phyloP scores from a whole-genome alignment of 2,329 filamentous ascomycete species.

The Apiospora aurea region DNA sequence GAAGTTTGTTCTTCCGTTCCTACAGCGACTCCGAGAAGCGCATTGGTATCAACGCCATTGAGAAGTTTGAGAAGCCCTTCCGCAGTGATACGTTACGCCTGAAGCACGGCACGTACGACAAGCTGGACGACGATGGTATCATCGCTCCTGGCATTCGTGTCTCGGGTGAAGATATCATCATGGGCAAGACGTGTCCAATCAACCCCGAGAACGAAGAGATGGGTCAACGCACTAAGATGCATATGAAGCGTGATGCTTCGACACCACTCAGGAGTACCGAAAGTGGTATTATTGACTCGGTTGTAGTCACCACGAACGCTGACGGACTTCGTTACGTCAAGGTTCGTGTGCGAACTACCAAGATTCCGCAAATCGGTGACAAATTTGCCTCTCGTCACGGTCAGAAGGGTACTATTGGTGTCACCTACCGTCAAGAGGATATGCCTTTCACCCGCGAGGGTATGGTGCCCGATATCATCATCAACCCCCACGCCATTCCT shows the following conservation, averaged over 20 bases:
- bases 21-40: conserved; percentile 98
- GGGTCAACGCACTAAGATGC: conserved; percentile 86
- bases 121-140: conserved; percentile 95
- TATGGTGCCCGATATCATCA: conserved; percentile 93
- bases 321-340: conserved; percentile 97
- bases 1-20: conserved; percentile 96
- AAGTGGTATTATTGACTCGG: conserved; percentile 94
- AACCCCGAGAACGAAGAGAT: conserved; percentile 92
- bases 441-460: conserved; percentile 98
- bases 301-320: conserved; percentile 91
- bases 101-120: conserved; percentile 96
- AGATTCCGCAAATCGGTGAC: conserved; percentile 97
- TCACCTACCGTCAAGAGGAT: conserved; percentile 96
- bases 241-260: conserved; percentile 94
- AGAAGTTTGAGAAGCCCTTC: conserved; percentile 95
- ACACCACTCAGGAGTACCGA: conserved; percentile 95
- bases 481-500: conserved; percentile 99
- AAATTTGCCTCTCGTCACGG: conserved; percentile 99
- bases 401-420: conserved; percentile 98
- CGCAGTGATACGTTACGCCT: conserved; percentile 86
- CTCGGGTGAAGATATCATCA: conserved; percentile 97
- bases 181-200: conserved; percentile 96
- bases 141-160: conserved; percentile 93
- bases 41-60: conserved; percentile 90
- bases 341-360: conserved; percentile 95